Evolutionary conservation across 2,329 filamentous ascomycete species (phyloP), one percentile per base, ranked within the genome.

Genomic region (Fonsecaea nubica): DNA sequence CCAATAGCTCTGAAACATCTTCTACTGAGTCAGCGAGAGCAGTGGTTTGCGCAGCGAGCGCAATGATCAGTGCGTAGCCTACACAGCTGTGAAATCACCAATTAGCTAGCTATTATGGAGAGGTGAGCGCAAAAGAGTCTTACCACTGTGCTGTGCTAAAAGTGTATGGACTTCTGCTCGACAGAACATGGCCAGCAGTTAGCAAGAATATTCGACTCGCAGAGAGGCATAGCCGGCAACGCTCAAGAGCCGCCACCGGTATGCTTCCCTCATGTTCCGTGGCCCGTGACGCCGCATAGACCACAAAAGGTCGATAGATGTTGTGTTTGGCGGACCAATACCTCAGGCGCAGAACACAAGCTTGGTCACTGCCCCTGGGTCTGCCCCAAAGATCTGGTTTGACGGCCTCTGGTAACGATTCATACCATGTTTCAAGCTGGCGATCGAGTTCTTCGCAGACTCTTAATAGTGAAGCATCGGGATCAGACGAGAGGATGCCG

Each of bases 241-340:
- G 32, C 25, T 55, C 53, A 55, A 55, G 53, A n/a, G 35, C 53
- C 32, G n/a, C 32, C 13, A 13, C 30, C 8, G 53, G 35, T 38
- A 55, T 30, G 12, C 18, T 55, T 10, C 30, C 53, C 53, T 55
- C 32, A 10, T 18, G 15, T 35, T 55, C 32, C 36, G 56, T 35
- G 32, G 56, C 56, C 30, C 32, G 33, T 38, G 56, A 58, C n/a
- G 56, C 42, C 15, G 30, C 36, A n/a, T 58, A 58, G 33, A 58
- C 25, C 8, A 58, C 56, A 58, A 58, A 58, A 8, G 56, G 56
- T 58, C 56, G 56, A 58, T 58, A 42, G 21, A 58, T 58, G 36
- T 58, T 61, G 36, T 61, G 58, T 61, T 61, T 61, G 32, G 58
- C 58, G 35, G 58, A 61, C 58, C 58, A 61, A 36, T 61, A 61